Evolutionary conservation across 2,329 filamentous ascomycete genomes (phyloP), one percentile per base, ranked within the genome.

Genomic region (Cytospora leucostoma): DNA sequence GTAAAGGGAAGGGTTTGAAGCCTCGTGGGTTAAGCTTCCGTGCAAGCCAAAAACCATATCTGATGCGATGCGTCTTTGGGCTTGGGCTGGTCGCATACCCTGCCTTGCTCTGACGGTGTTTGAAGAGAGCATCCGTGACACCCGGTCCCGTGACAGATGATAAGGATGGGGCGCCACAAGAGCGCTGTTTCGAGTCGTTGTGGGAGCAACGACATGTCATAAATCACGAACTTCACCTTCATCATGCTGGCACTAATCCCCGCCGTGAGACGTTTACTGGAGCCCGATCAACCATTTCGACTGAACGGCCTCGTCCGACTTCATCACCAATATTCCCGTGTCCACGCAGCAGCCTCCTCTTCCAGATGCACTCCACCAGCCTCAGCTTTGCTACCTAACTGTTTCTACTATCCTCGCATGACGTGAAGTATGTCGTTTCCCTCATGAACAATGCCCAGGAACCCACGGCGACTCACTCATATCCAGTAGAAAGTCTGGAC

Each of bases 121-220:
- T 27, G 27, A 27, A 27, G 27, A 27, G 27, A 27, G 27, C 27
- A 27, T 27, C 27, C 27, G 27, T 27, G 27, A 27, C 27, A 27
- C 27, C 27, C 27, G 27, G 4, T 54, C 37, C 58, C 58, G 21
- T 44, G 58, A 50, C 37, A 32, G 50, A 21, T 21, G 35, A 54
- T 47, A 50, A 21, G 35, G 37, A 54, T 47, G 58, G 50, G 50
- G 37, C 13, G 27, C 27, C 27, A 27, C 27, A 27, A 37, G 11
- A 34, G 37, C 37, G 54, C 44, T 54, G 50, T 60, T 47, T 54
- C 58, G 27, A 51, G 54, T 50, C 35, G 54, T 35, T 60, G 47
- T 35, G 34, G 54, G 50, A 60, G 35, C 50, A 54, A 61, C 59
- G 51, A 38, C 51, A 53, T 55, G 38, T 61, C 59, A 61, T 38